A percentile compares a stretch with the other conserved stretches of the same genome.
phyloP scores from a whole-genome alignment of 179 eudicot genomes.

The Gypsophila paniculata region DNA sequence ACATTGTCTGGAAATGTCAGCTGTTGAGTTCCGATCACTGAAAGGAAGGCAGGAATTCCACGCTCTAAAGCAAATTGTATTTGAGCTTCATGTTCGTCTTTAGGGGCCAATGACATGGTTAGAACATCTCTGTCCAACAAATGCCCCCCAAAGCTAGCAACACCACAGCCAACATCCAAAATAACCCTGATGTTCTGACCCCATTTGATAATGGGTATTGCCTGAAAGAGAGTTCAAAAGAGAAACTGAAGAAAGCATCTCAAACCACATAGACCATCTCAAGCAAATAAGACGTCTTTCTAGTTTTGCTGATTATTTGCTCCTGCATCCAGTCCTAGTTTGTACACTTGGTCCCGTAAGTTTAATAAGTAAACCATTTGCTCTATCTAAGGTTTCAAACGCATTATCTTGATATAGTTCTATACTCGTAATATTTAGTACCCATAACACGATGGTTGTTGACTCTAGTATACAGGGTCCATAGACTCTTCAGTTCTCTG shows the following conservation, averaged over 20 bases:
- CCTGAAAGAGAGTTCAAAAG: slow-evolving; percentile 34
- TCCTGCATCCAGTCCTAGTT: neutral
- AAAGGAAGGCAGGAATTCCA: slow-evolving; percentile 86
- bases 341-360: neutral
- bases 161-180: slow-evolving; percentile 98
- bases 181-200: slow-evolving; percentile 79
- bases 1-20: slow-evolving; percentile 86
- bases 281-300: neutral
- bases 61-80: slow-evolving; percentile 97
- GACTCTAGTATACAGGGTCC: too few species aligned
- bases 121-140: slow-evolving; percentile 82
- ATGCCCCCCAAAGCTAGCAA: slow-evolving; percentile 97
- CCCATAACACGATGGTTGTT: neutral
- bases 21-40: slow-evolving; percentile 95
- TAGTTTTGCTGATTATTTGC: neutral
- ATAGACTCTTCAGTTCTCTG: too few species aligned
- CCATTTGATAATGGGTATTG: slow-evolving; percentile 66
- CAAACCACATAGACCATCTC: neutral
- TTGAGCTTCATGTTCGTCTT: slow-evolving; percentile 98
- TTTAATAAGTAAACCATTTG: neutral
- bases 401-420: neutral
- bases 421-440: neutral
- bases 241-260: slow-evolving; percentile 8
- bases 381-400: neutral
- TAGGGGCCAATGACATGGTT: slow-evolving; percentile 96